Conservation (phyloP, 2,329 filamentous ascomycete genomes). For the Nectriaceae sp. region DNA sequence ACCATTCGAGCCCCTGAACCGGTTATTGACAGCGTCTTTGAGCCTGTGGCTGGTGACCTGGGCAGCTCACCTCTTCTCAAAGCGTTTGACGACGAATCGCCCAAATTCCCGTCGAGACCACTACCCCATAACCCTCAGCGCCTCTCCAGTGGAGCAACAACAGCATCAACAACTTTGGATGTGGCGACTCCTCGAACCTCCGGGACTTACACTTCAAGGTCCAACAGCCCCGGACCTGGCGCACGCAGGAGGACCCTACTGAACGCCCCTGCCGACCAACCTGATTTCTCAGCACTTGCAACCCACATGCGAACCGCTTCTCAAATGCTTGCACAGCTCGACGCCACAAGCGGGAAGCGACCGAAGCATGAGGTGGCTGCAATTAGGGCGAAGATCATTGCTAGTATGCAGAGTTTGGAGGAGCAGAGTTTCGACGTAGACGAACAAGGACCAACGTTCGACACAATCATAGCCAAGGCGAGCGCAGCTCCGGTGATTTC, state of each 20-base stretch:
- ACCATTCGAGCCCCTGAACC: constrained; percentile 43
- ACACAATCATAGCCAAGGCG: constrained; percentile 77
- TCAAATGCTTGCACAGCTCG: constrained; percentile 83
- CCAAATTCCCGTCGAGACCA: constrained; percentile 30
- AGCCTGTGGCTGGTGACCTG: constrained; percentile 77
- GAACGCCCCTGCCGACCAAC: constrained; percentile 64
- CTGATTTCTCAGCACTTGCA: constrained; percentile 79
- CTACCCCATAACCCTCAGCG: constrained; percentile 46
- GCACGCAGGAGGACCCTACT: constrained; percentile 63
- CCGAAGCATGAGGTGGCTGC: constrained; percentile 80
- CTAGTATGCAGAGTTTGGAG: constrained; percentile 85
- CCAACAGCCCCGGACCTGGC: constrained; percentile 62
- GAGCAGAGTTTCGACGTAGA: constrained; percentile 82
- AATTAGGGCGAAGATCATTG: constrained; percentile 84
- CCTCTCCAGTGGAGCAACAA: constrained; percentile 62
- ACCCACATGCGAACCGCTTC: constrained; percentile 87
- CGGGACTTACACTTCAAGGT: constrained; percentile 66
- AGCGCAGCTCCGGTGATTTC: constrained; percentile 48
- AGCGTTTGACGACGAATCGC: constrained; percentile 52
- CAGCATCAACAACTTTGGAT: constrained; percentile 60
- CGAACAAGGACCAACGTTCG: constrained; percentile 75
- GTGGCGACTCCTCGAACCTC: constrained; percentile 69
- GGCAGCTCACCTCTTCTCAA: constrained; percentile 72
- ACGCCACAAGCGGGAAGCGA: constrained; percentile 77
- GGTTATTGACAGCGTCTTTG: constrained; percentile 73